Base-by-base conservation (phyloP, 1,284 basidiomycete species). In the Vanrija sp. region DNA sequence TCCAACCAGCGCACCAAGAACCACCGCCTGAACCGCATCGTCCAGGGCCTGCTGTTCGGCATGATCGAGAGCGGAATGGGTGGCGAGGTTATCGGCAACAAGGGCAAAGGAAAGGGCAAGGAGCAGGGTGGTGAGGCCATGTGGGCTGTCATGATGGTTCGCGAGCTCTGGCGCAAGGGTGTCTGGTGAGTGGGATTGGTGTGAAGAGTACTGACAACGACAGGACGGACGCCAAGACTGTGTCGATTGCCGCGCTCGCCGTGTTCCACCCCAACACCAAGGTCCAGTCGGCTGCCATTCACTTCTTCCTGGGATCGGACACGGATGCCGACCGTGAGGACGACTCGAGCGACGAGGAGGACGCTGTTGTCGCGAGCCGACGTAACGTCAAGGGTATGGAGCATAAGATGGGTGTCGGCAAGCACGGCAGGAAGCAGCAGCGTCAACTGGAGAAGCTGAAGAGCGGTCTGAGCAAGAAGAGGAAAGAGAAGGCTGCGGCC, bases 71-170 rank as follows among this genome's bases (percentile, higher is more conserved):
- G 86, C 38, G 92, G 91, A 14, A 82, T 95, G 86, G 84, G 86
- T 43, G 86, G 80, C 9, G 86, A 91, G 65, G 84, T 91, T 14
- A 67, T 85, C 39, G 87, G 89, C 43, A 84, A 93, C 80, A 89
- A 91, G 78, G 87, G 87, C 16, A 78, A 60, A 42, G 65, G 63
- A 38, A 65, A 69, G 51, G 66, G 61, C 43, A 77, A 75, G 54
- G 75, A 80, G 28, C 79, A 79, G 38, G 84, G 85, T 7, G 88
- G 90, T 39, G 95, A 98, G 69, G 94, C 95, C 2, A 89, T 98
- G 83, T 98, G 96, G 95, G 95, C 96, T 2, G 87, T 98, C 44
- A 88, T 95, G 48, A 78, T 98, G 52, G 91, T 94, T 15, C 89
- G 91, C 69, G 94, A 98, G 67, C 80, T 98, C 25, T 98, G 95